Percentiles rank a stretch among this genome's conserved stretches.
Conservation (phyloP, 805 yeast genomes). For the Crinitomyces ghanaensis region DNA sequence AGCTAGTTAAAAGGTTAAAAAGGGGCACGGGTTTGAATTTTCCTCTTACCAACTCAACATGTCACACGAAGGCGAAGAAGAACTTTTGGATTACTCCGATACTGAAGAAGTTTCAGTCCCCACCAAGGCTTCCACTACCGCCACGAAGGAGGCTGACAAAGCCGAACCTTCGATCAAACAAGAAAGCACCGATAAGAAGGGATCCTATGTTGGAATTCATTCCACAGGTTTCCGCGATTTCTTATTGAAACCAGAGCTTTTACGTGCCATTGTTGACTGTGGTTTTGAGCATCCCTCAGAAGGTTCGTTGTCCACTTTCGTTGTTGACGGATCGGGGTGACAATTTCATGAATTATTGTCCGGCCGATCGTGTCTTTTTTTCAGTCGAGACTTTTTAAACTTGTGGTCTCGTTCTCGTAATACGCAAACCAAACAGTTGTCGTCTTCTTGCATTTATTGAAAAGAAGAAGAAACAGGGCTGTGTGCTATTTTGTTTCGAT, state of each 20-base stretch:
- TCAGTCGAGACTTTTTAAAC: too few relatives aligned
- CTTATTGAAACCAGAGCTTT: constrained; percentile 87
- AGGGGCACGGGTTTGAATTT: neutral
- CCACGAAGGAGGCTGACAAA: constrained; percentile 24
- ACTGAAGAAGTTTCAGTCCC: constrained; percentile 87
- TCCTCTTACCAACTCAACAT: constrained; percentile 29
- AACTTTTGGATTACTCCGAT: constrained; percentile 96
- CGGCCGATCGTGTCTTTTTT: too few relatives aligned
- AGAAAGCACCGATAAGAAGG: constrained; percentile 62
- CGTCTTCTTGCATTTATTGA: too few relatives aligned
- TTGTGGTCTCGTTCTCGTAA: too few relatives aligned
- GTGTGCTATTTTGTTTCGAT: neutral
- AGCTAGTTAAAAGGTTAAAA: neutral
- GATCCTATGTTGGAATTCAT: constrained; percentile 95
- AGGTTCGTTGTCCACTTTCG: too few relatives aligned
- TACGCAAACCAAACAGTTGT: too few relatives aligned
- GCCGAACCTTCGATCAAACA: constrained; percentile 25
- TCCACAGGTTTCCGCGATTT: constrained; percentile 98
- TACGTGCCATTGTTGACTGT: constrained; percentile 97
- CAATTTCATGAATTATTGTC: too few relatives aligned
- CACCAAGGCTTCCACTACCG: constrained; percentile 25
- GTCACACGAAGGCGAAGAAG: constrained; percentile 99
- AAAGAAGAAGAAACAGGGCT: too few relatives aligned
- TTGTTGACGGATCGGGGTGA: too few relatives aligned
- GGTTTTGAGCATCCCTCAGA: constrained; percentile 99